Conservation (phyloP, 768 basidiomycete species). For the Tulasnella sp. region DNA sequence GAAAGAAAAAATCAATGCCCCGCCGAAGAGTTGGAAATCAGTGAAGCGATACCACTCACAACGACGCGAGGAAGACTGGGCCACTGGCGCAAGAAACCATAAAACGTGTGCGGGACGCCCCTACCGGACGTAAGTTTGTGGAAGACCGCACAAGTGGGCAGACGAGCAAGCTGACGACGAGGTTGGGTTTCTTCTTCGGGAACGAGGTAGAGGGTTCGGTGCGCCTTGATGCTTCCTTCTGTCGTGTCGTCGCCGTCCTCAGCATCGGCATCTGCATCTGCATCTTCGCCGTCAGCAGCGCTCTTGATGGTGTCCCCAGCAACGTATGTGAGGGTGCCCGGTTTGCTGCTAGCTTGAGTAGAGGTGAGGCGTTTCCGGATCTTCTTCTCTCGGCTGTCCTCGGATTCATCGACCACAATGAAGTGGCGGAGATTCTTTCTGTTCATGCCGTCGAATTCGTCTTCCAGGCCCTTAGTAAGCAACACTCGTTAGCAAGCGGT, state of each 20-base stretch:
- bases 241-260: slow-evolving; percentile 21
- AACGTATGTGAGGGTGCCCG: neutral
- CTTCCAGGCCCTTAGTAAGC: slow-evolving; percentile 43
- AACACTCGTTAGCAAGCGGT: neutral
- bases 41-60: slow-evolving; percentile 33
- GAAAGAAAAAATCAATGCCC: neutral
- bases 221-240: slow-evolving; percentile 21
- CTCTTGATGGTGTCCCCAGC: slow-evolving; percentile 3
- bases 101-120: slow-evolving; percentile 59
- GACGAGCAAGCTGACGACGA: slow-evolving; percentile 33
- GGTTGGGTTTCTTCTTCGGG: slow-evolving; percentile 23
- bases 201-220: slow-evolving; percentile 28
- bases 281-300: slow-evolving; percentile 20
- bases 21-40: neutral
- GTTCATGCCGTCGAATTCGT: slow-evolving; percentile 50
- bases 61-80: slow-evolving; percentile 60
- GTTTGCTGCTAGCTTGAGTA: neutral
- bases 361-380: neutral
- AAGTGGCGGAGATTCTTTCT: slow-evolving; percentile 49
- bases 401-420: slow-evolving; percentile 34
- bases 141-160: slow-evolving; percentile 50
- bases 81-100: slow-evolving; percentile 58
- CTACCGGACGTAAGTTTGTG: slow-evolving; percentile 47
- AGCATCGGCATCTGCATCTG: slow-evolving; percentile 21
- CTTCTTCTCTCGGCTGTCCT: slow-evolving; percentile 24